Percentiles rank a stretch among this genome's conserved stretches.
phyloP scores from a whole-genome alignment of 495 filamentous ascomycete species.

The Entonaema liquescens region DNA sequence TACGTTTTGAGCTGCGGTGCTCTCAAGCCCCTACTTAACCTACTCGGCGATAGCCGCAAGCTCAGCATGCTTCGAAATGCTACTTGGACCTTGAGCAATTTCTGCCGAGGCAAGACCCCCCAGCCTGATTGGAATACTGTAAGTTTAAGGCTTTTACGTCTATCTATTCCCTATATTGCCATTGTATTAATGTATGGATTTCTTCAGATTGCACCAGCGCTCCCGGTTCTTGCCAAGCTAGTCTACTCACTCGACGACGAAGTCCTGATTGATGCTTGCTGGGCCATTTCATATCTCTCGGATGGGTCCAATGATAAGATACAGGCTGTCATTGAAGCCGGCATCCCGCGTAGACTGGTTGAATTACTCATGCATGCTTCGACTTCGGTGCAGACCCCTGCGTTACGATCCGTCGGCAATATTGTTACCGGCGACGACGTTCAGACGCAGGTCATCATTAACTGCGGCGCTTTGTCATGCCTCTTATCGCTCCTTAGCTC shows the following conservation, averaged over 20 bases:
- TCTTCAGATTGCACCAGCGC: conserved; percentile 88
- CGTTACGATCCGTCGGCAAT: conserved; percentile 96
- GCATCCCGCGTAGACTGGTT: conserved; percentile 95
- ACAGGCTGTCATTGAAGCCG: conserved; percentile 97
- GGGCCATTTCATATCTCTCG: conserved; percentile 99
- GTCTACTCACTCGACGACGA: conserved; percentile 99
- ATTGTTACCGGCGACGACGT: conserved; percentile 99
- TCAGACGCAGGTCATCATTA: conserved; percentile 99
- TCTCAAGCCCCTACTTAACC: conserved; percentile 83
- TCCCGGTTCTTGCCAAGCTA: conserved; percentile 96
- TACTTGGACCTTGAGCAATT: conserved; percentile 99
- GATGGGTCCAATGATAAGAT: conserved; percentile 99
- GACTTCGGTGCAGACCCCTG: conserved; percentile 97
- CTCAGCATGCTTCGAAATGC: conserved; percentile 99
- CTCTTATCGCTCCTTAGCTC: conserved; percentile 92
- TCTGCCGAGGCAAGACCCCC: conserved; percentile 99
- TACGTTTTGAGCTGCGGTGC: conserved; percentile 92
- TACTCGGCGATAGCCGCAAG: conserved; percentile 97
- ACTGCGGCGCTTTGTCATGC: conserved; percentile 92
- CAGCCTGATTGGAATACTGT: conserved; percentile 98
- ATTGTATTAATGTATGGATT: conserved; percentile 18
- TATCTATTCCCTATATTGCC: not conserved
- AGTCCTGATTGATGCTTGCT: conserved; percentile 98
- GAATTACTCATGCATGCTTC: conserved; percentile 99
- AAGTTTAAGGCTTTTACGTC: conserved; percentile 52